Conservation (phyloP, 257 asterid genomes). For the Mitragyna speciosa region DNA sequence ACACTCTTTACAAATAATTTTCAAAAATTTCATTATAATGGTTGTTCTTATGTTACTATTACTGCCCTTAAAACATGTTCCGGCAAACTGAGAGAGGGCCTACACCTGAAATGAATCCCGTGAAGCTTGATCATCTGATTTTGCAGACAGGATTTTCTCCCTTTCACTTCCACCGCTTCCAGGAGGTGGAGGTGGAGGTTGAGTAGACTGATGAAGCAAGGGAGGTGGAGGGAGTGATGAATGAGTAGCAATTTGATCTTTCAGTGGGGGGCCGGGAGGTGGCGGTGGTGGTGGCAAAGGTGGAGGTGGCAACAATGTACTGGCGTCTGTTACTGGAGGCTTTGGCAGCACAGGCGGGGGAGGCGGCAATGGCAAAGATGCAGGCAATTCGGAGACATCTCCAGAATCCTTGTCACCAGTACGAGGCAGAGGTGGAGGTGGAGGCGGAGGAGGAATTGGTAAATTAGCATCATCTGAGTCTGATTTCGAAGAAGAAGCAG, state of each 20-base stretch:
- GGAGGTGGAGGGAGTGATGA: constrained; percentile 68
- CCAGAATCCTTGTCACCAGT: constrained; percentile 52
- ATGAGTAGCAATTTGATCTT: constrained; percentile 52
- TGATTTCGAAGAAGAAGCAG: constrained; percentile 61
- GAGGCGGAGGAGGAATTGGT: constrained; percentile 63
- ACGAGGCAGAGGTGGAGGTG: constrained; percentile 73
- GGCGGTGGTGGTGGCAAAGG: constrained; percentile 60
- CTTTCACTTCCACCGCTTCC: constrained; percentile 59
- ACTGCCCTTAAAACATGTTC: neutral
- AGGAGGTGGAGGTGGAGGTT: constrained; percentile 73
- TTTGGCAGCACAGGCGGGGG: constrained; percentile 90
- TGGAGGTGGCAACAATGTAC: constrained; percentile 53
- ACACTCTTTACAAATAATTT: neutral
- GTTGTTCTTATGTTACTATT: neutral
- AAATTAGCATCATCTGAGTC: constrained; percentile 61
- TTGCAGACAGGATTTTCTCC: constrained; percentile 36
- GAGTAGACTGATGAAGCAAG: constrained; percentile 49
- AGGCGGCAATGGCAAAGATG: constrained; percentile 80
- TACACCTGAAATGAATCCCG: constrained; percentile 71
- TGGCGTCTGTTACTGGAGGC: constrained; percentile 46
- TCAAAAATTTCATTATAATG: neutral
- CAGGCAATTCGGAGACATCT: constrained; percentile 52
- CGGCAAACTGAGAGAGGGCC: constrained; percentile 6
- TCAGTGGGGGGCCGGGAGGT: constrained; percentile 97
- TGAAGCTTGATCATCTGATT: constrained; percentile 48